A percentile compares a stretch with the other conserved stretches of the same genome.
Conservation (phyloP, 139 green algal species). For the Nannochloris sp. region DNA sequence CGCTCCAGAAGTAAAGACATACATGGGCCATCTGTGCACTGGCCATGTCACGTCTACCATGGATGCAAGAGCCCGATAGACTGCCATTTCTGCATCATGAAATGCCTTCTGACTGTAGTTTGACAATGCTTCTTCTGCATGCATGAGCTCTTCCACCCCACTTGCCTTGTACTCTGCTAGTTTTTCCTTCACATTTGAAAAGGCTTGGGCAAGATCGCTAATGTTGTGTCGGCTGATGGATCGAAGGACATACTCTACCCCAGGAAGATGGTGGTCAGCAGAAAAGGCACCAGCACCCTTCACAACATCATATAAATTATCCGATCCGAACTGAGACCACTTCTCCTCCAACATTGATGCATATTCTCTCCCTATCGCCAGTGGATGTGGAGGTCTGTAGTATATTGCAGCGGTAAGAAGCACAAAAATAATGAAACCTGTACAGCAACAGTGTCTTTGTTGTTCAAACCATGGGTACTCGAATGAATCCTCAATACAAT, state of each 20-base stretch:
- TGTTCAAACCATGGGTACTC: background rate
- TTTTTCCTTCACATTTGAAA: background rate
- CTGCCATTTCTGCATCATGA: background rate
- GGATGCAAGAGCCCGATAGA: slow-evolving; percentile 5
- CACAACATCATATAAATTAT: slow-evolving; percentile 38
- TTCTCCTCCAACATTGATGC: slow-evolving; percentile 17
- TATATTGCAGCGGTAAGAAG: slow-evolving; percentile 19
- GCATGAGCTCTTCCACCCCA: background rate
- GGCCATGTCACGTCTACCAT: slow-evolving; percentile 4
- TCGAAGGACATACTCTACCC: slow-evolving; percentile 12
- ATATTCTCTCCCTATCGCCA: slow-evolving; percentile 7
- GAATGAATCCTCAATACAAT: background rate
- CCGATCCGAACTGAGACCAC: slow-evolving; percentile 36
- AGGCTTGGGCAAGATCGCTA: slow-evolving; percentile 1
- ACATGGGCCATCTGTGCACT: slow-evolving; percentile 38
- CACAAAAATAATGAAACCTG: slow-evolving; percentile 33
- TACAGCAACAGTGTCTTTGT: background rate
- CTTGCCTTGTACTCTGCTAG: background rate
- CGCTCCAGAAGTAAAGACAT: slow-evolving; percentile 78
- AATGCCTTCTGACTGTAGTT: background rate
- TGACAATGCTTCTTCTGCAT: background rate
- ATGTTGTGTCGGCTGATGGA: slow-evolving; percentile 20
- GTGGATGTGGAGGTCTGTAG: slow-evolving; percentile 11
- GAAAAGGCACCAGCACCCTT: slow-evolving; percentile 3
- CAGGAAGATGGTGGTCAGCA: background rate